phyloP scores from a whole-genome alignment of 164 flowering plant genomes.

The Vitis labrusca region DNA sequence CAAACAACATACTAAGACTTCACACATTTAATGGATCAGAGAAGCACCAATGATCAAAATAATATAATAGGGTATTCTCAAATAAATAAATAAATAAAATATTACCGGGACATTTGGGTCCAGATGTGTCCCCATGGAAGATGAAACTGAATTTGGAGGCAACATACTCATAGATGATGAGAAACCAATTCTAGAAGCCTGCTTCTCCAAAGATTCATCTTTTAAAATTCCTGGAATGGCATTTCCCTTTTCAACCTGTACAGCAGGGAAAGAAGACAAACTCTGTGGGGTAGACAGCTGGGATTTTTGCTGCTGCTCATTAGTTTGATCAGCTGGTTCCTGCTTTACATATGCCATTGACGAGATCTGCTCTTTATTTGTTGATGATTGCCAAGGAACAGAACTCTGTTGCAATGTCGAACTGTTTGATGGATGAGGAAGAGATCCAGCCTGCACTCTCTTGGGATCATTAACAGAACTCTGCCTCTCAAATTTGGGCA shows the following conservation, averaged over 20 bases:
- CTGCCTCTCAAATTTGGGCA: constrained; percentile 55
- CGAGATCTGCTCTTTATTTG: constrained; percentile 46
- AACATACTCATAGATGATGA: constrained; percentile 27
- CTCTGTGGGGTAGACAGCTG: constrained; percentile 38
- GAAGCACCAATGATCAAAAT: too few relatives aligned
- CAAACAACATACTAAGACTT: too few relatives aligned
- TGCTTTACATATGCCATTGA: constrained; percentile 52
- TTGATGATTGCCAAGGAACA: constrained; percentile 50
- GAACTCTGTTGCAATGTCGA: constrained; percentile 50
- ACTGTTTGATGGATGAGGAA: constrained; percentile 45
- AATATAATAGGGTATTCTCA: too few relatives aligned
- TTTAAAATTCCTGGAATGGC: constrained; percentile 30
- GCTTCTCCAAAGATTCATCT: constrained; percentile 55
- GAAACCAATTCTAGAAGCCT: constrained; percentile 42
- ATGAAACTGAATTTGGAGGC: constrained; percentile 37
- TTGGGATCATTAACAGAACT: constrained; percentile 49
- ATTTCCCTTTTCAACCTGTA: constrained; percentile 45
- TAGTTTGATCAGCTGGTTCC: constrained; percentile 59
- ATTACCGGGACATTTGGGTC: constrained; percentile 44
- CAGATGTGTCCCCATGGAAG: constrained; percentile 36
- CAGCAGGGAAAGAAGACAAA: constrained; percentile 37
- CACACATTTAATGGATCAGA: too few relatives aligned
- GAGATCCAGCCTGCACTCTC: constrained; percentile 53
- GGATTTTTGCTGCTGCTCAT: constrained; percentile 57
- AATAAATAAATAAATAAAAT: constrained; percentile 1